A percentile compares a stretch with the other conserved stretches of the same genome.
Conservation (phyloP, 2,329 filamentous ascomycete species). For the Sporothrix schenckii region DNA sequence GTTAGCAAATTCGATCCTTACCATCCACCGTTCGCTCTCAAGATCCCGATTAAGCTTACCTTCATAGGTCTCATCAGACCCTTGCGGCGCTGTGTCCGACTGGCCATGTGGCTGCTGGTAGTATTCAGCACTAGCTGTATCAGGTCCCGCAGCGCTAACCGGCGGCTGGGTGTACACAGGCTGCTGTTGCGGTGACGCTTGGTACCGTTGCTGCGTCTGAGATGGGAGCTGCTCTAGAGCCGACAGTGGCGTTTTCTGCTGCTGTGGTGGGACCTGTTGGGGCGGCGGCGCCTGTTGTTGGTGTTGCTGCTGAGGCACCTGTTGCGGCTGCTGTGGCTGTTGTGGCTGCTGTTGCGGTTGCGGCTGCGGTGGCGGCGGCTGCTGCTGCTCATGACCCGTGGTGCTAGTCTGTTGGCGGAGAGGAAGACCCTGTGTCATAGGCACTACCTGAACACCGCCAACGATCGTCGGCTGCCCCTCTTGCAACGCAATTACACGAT, state of each 20-base stretch:
- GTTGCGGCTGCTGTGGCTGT: conserved; percentile 36
- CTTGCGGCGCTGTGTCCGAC: background rate
- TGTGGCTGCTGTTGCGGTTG: conserved; percentile 42
- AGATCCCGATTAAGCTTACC: conserved; percentile 1
- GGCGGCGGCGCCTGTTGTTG: conserved; percentile 36
- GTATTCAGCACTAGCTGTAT: conserved; percentile 15
- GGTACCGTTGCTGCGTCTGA: conserved; percentile 34
- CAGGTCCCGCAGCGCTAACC: background rate
- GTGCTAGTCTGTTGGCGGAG: conserved; percentile 54
- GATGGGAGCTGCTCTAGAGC: conserved; percentile 27
- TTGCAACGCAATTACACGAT: conserved; percentile 80
- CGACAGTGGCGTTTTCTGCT: conserved; percentile 27
- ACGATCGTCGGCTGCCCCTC: conserved; percentile 87
- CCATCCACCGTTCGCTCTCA: background rate
- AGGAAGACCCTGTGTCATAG: conserved; percentile 75
- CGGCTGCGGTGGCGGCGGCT: conserved; percentile 34
- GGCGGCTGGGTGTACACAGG: conserved; percentile 8
- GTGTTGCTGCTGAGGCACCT: conserved; percentile 32
- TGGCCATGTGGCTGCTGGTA: conserved; percentile 22
- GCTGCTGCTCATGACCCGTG: conserved; percentile 45
- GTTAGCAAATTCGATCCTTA: conserved; percentile 16
- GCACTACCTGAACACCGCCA: conserved; percentile 91
- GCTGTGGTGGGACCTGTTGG: conserved; percentile 25
- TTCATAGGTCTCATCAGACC: conserved; percentile 31
- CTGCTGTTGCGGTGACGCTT: conserved; percentile 19